Evolutionary conservation across 2,329 filamentous ascomycete species (phyloP), one percentile per base, ranked within the genome.

Genomic region (Epichloe glyceriae): DNA sequence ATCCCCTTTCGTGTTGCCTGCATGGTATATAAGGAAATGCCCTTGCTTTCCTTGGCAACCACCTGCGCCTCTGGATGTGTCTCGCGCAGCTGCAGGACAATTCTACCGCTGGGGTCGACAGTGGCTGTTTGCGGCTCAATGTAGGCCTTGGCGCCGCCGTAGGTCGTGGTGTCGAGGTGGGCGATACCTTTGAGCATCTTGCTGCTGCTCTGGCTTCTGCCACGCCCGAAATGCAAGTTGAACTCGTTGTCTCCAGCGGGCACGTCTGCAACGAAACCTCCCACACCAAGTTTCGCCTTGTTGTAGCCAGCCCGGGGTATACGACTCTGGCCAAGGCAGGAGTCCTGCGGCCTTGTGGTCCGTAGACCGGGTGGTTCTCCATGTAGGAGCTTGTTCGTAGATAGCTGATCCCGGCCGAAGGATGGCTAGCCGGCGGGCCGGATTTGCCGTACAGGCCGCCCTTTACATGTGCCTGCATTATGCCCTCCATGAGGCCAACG

Each of bases 391-490:
- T 64, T 1, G 78, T 79, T 49, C 79, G 75, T 51, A 82, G 67
- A 63, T 83, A 83, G 50, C 78, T 80, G 49, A 83, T 68, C 52
- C 79, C 79, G 34, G 75, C 80, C 14, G 79, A 83, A 4, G 80
- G 80, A 56, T 83, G 79, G 19, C 75, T 79, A 7, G 71, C 67
- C 0, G 79, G 80, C n/a, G 79, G 79, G 1, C 79, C 79, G 14
- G 67, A 62, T 46, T 68, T 67, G 11, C 73, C 71, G 54, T 79
- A 81, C 1, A 74, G 74, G 50, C 65, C 58, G 8, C 58, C 54
- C 39, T 60, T 59, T 38, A 54, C 59, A 52, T 55, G 56, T n/a
- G 58, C 58, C 15, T 56, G 54, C 12, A 56, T 53, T 43, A 64
- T 54, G 20, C 60, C 58, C 20, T 62, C 49, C 41, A 58, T 51